Evolutionary conservation across 1,284 basidiomycete genomes (phyloP).

Genomic region (Pterulicium gracile): DNA sequence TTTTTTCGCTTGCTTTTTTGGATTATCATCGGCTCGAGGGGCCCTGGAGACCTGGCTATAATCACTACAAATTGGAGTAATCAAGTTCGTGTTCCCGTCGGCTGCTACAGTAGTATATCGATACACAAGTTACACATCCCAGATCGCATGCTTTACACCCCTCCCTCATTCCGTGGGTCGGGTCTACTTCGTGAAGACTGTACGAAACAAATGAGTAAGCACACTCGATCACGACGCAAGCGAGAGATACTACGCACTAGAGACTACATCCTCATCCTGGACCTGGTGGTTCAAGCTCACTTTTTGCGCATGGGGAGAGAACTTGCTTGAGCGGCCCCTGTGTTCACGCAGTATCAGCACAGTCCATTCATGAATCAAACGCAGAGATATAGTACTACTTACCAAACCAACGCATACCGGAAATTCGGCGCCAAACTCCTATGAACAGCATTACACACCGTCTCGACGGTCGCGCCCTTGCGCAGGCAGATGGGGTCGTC

Average conservation of each 20-base stretch:
- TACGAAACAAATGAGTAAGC: background rate
- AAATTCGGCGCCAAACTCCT: constrained; percentile 84
- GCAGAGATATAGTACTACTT: constrained; percentile 18
- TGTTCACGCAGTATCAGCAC: too few relatives aligned
- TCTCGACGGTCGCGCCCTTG: constrained; percentile 87
- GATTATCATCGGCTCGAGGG: too few relatives aligned
- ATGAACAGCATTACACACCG: constrained; percentile 89
- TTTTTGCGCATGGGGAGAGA: constrained; percentile 88
- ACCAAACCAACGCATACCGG: constrained; percentile 88
- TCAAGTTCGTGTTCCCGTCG: too few relatives aligned
- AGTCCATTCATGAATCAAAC: too few relatives aligned
- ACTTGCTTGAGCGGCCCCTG: constrained; percentile 87
- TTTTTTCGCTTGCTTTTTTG: too few relatives aligned
- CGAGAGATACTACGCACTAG: constrained; percentile 66
- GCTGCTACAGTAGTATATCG: too few relatives aligned
- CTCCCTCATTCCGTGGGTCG: too few relatives aligned
- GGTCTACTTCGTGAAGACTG: constrained; percentile 32
- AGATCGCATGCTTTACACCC: too few relatives aligned
- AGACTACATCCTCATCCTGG: constrained; percentile 91
- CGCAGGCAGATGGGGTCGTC: constrained; percentile 89
- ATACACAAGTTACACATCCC: too few relatives aligned
- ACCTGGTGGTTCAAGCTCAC: constrained; percentile 83
- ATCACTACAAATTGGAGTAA: too few relatives aligned
- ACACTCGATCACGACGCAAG: background rate
- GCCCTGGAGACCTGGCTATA: too few relatives aligned